Base-by-base conservation (phyloP, 305 asterid species). In the Fraxinus dipetala region DNA sequence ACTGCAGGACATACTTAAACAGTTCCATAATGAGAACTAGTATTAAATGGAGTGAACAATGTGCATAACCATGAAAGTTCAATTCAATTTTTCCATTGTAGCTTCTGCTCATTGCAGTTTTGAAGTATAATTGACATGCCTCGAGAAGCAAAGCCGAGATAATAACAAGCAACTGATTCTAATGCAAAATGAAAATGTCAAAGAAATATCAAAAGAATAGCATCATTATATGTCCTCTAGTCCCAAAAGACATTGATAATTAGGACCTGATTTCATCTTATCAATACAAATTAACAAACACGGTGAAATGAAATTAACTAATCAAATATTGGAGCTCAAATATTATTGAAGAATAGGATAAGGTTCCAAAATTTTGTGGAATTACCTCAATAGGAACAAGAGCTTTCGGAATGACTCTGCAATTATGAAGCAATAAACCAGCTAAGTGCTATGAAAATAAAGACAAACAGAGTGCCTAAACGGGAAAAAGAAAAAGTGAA, bases 321-420 rank as follows among this genome's bases (percentile, higher is more conserved):
- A 81, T 56, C 69, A 59, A 36, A 61, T 40, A 38, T 38, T 77
- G 51, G 11, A 65, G 72, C 56, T 36, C 2, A 73, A 51, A 74
- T 20, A 31, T 70, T 18, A 18, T 5, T 14, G 20, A 61, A 5
- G 38, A 59, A 32, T 1, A 16, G 1, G 24, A 63, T 22, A 22
- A 28, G 63, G 81, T 20, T 61, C 28, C 45, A 6, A 76, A 45
- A 76, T 22, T 6, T 28, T 35, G 65, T 20, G 80, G 75, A 75
- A 18, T 76, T 94, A 96, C 99, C 99, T 96, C 99, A 81, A 92
- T 82, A 75, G 98, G 98, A 79, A 94, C 95, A 24, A 96, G 93
- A 88, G 99, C 98, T 88, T 86, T 91, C 1, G 99, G 99, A 74
- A 96, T 96, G 79, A 96, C 96, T 89, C 99, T 96, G 99, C 97